Evolutionary conservation across 805 yeast genomes (phyloP).

Genomic region (Candida saitoana): DNA sequence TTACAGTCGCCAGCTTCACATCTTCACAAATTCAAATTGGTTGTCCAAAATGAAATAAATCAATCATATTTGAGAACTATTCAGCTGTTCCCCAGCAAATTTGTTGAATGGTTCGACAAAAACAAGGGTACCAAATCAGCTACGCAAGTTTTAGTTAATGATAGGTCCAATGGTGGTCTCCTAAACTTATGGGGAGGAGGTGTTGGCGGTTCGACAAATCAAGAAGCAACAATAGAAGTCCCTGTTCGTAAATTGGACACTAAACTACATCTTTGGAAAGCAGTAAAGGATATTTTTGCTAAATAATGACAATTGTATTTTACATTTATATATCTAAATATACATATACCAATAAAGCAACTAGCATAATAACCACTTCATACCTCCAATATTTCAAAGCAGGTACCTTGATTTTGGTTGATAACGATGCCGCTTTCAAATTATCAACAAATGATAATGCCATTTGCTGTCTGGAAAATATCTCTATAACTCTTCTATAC

Average conservation of each 20-base stretch:
- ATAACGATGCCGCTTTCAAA: slow-evolving; percentile 7
- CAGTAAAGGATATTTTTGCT: slow-evolving; percentile 25
- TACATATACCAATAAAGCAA: slow-evolving; percentile 8
- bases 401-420: slow-evolving; percentile 1
- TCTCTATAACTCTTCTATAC: slow-evolving; percentile 27
- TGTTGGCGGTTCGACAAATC: background rate
- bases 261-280: slow-evolving; percentile 24
- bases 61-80: slow-evolving; percentile 14
- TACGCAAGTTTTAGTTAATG: background rate
- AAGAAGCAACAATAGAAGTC: slow-evolving; percentile 1
- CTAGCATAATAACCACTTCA: slow-evolving; percentile 7
- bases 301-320: background rate
- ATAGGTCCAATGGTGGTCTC: slow-evolving; percentile 2
- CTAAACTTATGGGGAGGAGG: slow-evolving; percentile 9
- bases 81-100: slow-evolving; percentile 9
- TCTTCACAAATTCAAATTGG: slow-evolving; percentile 36
- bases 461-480: slow-evolving; percentile 47
- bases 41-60: slow-evolving; percentile 22
- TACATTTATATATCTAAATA: background rate
- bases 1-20: slow-evolving; percentile 35
- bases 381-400: slow-evolving; percentile 12
- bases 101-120: slow-evolving; percentile 15
- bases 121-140: slow-evolving; percentile 7
- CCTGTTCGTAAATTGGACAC: slow-evolving; percentile 15
- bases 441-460: slow-evolving; percentile 25